Percentiles rank a stretch among this genome's conserved stretches.
Evolutionary conservation across 1,139 yeast species (phyloP).

Genomic region (Arxiozyma heterogenica): DNA sequence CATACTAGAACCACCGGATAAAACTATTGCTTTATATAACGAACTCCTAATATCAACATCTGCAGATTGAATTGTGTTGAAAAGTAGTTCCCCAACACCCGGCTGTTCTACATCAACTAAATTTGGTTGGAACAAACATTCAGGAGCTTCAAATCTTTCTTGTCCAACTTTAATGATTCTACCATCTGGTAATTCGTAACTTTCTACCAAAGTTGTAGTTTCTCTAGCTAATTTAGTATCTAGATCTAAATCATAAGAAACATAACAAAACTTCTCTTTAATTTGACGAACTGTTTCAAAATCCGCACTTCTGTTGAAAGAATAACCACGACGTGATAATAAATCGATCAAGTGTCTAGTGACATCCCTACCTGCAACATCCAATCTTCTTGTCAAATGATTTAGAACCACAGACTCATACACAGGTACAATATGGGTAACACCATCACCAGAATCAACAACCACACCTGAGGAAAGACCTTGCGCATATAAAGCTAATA

Average conservation of each 20-base stretch:
- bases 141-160: conserved; percentile 96
- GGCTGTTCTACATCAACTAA: conserved; percentile 97
- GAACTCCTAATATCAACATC: conserved; percentile 89
- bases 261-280: conserved; percentile 91
- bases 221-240: conserved; percentile 85
- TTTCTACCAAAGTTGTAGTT: conserved; percentile 86
- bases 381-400: conserved; percentile 84
- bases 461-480: conserved; percentile 98
- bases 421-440: conserved; percentile 95
- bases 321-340: conserved; percentile 90
- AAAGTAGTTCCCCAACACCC: conserved; percentile 87
- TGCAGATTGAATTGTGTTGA: conserved; percentile 87
- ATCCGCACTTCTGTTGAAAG: conserved; percentile 96
- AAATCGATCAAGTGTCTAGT: conserved; percentile 87
- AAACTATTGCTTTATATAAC: conserved; percentile 81
- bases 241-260: conserved; percentile 83
- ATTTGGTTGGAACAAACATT: conserved; percentile 93
- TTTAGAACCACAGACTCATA: conserved; percentile 92
- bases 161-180: conserved; percentile 89
- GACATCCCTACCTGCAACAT: conserved; percentile 97
- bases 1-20: conserved; percentile 97
- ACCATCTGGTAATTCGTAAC: conserved; percentile 93
- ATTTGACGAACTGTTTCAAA: conserved; percentile 97
- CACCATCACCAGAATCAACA: conserved; percentile 93
- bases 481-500: conserved; percentile 91